Evolutionary conservation across 2,329 filamentous ascomycete genomes (phyloP), one percentile per base, ranked within the genome.

Genomic region (Dryadomyces sulphureus): DNA sequence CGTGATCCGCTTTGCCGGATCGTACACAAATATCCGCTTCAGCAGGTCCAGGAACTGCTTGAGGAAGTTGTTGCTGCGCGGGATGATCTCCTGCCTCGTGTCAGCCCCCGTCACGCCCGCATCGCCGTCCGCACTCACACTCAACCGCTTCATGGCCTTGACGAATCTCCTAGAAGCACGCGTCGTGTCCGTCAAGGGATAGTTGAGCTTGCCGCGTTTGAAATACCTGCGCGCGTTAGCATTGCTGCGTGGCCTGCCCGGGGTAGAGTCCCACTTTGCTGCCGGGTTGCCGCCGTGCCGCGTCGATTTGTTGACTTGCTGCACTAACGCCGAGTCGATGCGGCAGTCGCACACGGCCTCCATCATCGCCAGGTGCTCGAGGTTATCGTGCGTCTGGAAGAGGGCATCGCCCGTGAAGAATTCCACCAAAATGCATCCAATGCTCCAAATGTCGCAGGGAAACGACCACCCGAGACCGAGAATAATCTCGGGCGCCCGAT

Each of bases 301-400:
- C 1, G 70, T 70, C 62, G 75, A 74, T 55, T 73, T 70, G 49
- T 72, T 72, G 32, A 77, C 72, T 49, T 68, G 60, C 48, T 72
- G 65, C 16, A 83, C 72, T 6, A 84, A 68, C 50, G 73, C 65
- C 0, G 62, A 61, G 50, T 82, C 78, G 44, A 83, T 74, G 43
- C 71, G 67, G 20, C 63, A 62, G 43, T 75, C 75, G 45, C 77
- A 75, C 7, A 83, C 79, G 30, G 73, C 75, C 55, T 82, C 79
- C 79, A 84, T 84, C 79, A 84, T 84, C n/a, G 79, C 79, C 44
- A 84, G 62, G 56, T 84, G 79, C 59, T 84, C 79, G 21, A 83
- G 66, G 50, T 84, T 84, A 53, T 84, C 79, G 54, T 84, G 79
- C 1, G 79, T 84, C 57, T 84, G 79, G 59, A 84, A 84, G 2